A percentile compares a stretch with the other conserved stretches of the same genome.
phyloP scores from a whole-genome alignment of 2,329 filamentous ascomycete species.

The Trichoderma breve region DNA sequence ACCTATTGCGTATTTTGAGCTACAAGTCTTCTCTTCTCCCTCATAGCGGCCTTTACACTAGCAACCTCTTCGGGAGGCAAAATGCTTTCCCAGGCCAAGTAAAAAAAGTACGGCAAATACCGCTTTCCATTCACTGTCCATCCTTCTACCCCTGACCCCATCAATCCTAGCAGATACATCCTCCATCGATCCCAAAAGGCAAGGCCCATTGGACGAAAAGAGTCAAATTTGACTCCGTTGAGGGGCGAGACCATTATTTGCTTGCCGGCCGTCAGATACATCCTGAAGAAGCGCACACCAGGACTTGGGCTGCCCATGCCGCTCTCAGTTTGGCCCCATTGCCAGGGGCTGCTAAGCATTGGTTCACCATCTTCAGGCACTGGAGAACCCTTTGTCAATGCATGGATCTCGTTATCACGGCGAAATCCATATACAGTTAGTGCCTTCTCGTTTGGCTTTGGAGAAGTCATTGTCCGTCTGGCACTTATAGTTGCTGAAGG shows the following conservation, averaged over 20 bases:
- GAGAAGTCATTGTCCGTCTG: neutral
- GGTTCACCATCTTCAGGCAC: neutral
- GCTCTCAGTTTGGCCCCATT: neutral
- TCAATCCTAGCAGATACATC: constrained; percentile 22
- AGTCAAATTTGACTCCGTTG: constrained; percentile 13
- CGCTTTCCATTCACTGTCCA: neutral
- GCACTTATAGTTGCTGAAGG: neutral
- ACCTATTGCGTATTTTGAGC: neutral
- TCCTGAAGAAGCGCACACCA: neutral
- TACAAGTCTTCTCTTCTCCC: neutral
- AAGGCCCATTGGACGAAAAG: constrained; percentile 24
- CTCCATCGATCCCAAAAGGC: constrained; percentile 25
- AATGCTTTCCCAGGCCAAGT: constrained; percentile 14
- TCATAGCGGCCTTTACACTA: neutral
- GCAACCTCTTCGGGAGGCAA: neutral
- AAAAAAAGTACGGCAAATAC: neutral
- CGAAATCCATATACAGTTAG: neutral
- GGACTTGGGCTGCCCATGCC: rapidly evolving
- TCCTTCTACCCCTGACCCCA: neutral
- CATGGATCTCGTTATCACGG: neutral
- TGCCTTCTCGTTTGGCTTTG: neutral
- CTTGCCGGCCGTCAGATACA: neutral
- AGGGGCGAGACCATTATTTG: neutral
- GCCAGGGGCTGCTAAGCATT: neutral
- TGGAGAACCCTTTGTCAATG: neutral